Percentiles rank a stretch among this genome's conserved stretches.
phyloP scores from a whole-genome alignment of 805 yeast genomes.

The Kurtzmaniella fragi region DNA sequence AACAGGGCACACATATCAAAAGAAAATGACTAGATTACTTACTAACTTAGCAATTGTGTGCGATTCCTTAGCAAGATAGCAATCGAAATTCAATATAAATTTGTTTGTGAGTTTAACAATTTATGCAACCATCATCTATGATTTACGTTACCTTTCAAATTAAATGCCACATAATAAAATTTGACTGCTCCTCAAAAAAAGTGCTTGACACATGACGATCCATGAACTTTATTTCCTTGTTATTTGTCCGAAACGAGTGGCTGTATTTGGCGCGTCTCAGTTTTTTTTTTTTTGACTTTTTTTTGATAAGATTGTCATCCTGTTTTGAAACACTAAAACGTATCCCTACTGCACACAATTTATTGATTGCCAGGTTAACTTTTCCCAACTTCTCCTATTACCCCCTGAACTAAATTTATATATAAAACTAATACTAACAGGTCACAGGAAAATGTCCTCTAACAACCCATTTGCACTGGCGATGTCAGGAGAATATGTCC shows the following conservation, averaged over 20 bases:
- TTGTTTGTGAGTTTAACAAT: no score
- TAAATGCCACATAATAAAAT: no score
- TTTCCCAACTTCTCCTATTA: constrained; percentile 1
- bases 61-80: no score
- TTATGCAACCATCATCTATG: no score
- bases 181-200: no score
- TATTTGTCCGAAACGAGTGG: neutral
- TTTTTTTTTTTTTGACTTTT: neutral
- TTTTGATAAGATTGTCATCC: neutral
- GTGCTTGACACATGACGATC: no score
- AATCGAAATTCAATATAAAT: no score
- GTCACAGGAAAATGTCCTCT: constrained; percentile 31
- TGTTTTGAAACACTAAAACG: neutral
- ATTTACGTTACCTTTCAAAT: no score
- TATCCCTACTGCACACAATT: neutral
- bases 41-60: no score
- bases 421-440: constrained; percentile 10
- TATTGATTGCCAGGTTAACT: constrained; percentile 2
- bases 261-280: neutral
- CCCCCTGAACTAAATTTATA: constrained; percentile 1
- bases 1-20: no score
- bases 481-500: constrained; percentile 29
- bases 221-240: no score
- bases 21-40: no score
- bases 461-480: constrained; percentile 55